Evolutionary conservation across 306 rosid species (phyloP).

Genomic region (Quercus robur): DNA sequence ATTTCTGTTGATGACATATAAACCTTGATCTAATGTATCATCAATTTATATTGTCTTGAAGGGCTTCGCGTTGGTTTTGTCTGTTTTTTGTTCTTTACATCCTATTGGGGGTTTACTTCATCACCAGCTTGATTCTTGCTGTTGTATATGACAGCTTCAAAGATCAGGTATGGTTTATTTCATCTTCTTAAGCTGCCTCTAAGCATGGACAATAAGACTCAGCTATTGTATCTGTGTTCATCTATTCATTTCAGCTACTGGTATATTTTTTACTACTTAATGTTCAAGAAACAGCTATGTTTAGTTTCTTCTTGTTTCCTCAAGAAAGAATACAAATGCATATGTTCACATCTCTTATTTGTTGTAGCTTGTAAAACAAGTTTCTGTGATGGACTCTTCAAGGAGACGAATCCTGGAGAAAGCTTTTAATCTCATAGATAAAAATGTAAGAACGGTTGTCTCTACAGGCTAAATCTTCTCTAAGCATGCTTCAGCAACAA

Average conservation of each 20-base stretch:
- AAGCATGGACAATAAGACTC: background rate
- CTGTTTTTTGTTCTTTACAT: conserved; percentile 76
- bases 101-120: conserved; percentile 94
- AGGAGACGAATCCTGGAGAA: conserved; percentile 67
- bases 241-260: conserved; percentile 16
- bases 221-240: conserved; percentile 8
- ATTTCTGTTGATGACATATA: background rate
- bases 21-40: conserved; percentile 5
- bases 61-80: conserved; percentile 94
- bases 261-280: background rate
- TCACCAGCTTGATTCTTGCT: conserved; percentile 92
- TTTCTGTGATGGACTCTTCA: conserved; percentile 60
- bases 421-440: conserved; percentile 76
- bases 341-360: conserved; percentile 24
- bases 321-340: conserved; percentile 19
- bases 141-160: conserved; percentile 96
- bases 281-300: background rate
- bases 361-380: conserved; percentile 82
- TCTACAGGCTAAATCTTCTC: background rate
- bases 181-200: conserved; percentile 4
- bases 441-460: conserved; percentile 47
- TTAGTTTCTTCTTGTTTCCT: conserved; percentile 6
- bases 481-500: background rate
- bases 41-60: conserved; percentile 33
- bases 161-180: conserved; percentile 59